Percentiles rank a stretch among this genome's conserved stretches.
Evolutionary conservation across 139 green algal genomes (phyloP).

Genomic region (Desmodesmus armatus): DNA sequence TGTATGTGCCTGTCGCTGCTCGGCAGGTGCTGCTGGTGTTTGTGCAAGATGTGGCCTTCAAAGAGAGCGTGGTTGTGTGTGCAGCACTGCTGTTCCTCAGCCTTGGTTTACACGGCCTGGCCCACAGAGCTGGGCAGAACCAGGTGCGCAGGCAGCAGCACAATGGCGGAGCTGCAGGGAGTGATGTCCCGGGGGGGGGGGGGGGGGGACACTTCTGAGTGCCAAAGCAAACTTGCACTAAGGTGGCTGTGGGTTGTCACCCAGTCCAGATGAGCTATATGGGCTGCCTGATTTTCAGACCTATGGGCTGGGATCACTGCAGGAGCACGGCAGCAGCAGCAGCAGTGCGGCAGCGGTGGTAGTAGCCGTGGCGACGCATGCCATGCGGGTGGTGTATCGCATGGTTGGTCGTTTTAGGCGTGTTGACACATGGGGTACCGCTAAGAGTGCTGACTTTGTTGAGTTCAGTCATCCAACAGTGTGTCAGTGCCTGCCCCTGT

Average conservation of each 20-base stretch:
- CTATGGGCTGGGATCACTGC: too few species aligned
- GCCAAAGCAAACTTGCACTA: background rate
- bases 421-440: background rate
- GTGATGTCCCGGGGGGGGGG: too few species aligned
- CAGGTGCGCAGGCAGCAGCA: constrained; percentile 16
- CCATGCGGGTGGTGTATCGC: background rate
- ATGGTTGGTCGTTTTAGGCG: background rate
- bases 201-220: background rate
- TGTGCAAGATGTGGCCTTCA: constrained; percentile 26
- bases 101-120: constrained; percentile 19
- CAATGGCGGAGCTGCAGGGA: too few species aligned
- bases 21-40: constrained; percentile 39
- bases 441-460: too few species aligned
- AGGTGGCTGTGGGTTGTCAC: too few species aligned
- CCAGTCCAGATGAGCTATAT: too few species aligned
- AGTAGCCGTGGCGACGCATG: background rate
- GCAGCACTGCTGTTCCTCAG: constrained; percentile 4
- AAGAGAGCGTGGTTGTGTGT: background rate
- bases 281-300: too few species aligned
- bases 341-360: background rate
- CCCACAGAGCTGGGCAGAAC: constrained; percentile 7
- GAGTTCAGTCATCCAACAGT: background rate
- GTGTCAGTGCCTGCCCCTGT: background rate
- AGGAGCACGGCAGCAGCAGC: background rate
- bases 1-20: too few species aligned